Evolutionary conservation across 2,329 filamentous ascomycete species (phyloP).

Genomic region (Paraphaeosphaeria minitans): DNA sequence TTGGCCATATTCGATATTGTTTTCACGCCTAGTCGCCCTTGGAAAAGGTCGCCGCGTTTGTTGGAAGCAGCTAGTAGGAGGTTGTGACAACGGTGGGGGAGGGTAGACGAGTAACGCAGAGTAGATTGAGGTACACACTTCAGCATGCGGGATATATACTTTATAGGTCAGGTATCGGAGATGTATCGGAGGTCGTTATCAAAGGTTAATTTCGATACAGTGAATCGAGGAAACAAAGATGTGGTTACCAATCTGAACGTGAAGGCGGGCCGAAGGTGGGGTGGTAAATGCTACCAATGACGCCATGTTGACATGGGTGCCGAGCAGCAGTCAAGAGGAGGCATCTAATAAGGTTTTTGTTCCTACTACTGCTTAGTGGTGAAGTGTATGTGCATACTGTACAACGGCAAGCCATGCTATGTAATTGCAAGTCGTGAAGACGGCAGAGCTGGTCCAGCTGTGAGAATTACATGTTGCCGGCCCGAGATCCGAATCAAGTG

Average conservation of each 20-base stretch:
- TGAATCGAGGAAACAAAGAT: conserved; percentile 8
- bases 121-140: neutral
- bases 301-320: neutral
- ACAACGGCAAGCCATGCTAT: no score
- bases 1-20: conserved; percentile 45
- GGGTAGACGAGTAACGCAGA: neutral
- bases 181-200: neutral
- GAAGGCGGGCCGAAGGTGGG: conserved; percentile 4
- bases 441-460: no score
- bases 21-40: neutral
- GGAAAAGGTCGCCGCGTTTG: neutral
- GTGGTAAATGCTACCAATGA: neutral
- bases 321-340: neutral
- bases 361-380: no score
- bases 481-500: neutral
- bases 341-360: no score
- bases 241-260: conserved; percentile 14
- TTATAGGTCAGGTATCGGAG: neutral
- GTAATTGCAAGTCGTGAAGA: no score
- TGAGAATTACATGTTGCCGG: no score
- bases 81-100: neutral
- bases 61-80: neutral
- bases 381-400: no score
- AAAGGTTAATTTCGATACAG: neutral
- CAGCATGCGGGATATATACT: conserved; percentile 1